A percentile compares a stretch with the other conserved stretches of the same genome.
Evolutionary conservation across 108 stramenopile genomes (phyloP).

Genomic region (Nitzschia sp.): DNA sequence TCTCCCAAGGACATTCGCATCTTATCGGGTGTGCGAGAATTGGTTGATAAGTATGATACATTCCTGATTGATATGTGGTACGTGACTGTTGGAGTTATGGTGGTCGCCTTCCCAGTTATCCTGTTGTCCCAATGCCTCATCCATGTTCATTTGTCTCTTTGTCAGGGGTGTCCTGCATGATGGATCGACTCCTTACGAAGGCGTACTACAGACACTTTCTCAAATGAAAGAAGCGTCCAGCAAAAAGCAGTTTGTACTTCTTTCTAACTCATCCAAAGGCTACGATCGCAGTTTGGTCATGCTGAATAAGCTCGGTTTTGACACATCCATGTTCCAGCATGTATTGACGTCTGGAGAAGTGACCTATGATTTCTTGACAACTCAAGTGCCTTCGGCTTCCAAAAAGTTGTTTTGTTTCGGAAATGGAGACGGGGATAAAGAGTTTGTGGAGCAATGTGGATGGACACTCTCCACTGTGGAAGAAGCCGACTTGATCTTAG

Average conservation of each 20-base stretch:
- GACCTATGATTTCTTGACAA: constrained; percentile 47
- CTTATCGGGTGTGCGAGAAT: constrained; percentile 25
- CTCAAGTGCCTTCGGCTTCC: neutral
- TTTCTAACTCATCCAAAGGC: constrained; percentile 88
- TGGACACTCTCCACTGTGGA: constrained; percentile 68
- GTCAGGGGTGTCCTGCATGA: constrained; percentile 85
- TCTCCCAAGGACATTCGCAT: constrained; percentile 2
- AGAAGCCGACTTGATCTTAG: constrained; percentile 84
- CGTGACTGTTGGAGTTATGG: neutral
- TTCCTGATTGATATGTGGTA: constrained; percentile 90
- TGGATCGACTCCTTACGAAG: constrained; percentile 74
- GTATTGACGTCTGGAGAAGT: constrained; percentile 83
- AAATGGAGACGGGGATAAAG: constrained; percentile 87
- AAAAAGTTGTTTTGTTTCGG: constrained; percentile 75
- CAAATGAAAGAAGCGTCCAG: constrained; percentile 39
- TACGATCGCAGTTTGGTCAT: constrained; percentile 47
- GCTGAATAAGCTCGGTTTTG: constrained; percentile 66
- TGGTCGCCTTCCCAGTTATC: neutral
- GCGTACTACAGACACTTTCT: constrained; percentile 69
- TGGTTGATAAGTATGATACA: constrained; percentile 69
- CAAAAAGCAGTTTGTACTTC: constrained; percentile 72
- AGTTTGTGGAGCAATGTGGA: constrained; percentile 75
- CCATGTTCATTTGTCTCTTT: neutral
- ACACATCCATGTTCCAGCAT: constrained; percentile 48
- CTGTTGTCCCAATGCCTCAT: neutral